Evolutionary conservation across 2,329 filamentous ascomycete species (phyloP), one percentile per base, ranked within the genome.

Genomic region (Domatiomyces catenatus): DNA sequence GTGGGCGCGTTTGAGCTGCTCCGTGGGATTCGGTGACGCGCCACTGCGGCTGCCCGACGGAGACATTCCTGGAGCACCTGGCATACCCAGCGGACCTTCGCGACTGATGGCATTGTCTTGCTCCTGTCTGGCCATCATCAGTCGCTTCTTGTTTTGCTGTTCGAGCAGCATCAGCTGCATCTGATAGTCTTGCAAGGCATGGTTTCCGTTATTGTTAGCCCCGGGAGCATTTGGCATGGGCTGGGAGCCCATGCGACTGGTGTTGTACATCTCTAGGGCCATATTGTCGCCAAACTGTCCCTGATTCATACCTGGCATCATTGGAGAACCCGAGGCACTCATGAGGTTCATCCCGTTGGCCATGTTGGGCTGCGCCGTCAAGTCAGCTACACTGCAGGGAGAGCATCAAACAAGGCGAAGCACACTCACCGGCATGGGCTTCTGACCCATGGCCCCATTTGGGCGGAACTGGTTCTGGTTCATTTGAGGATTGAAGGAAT

Each of bases 391-490:
- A 63, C 63, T 89, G 84, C 84, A 26, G 81, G 69, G 84, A 80
- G 65, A 94, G 77, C 68, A 81, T 85, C 69, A 86, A 81, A 65
- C 5, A 6, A 39, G 1, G 10, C 32, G 32, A 5, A 15, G 32
- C 24, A 85, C 81, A 75, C 94, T 94, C 66, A 86, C 82, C 68
- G 87, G 82, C 67, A 94, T 84, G 62, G 83, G 83, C 73, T 93
- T 93, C 72, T 90, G 58, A 18, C 26, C 20, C 56, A 60, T 60
- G n/a, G 46, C 55, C 12, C 55, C 56, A 28, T 60, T 60, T 44
- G 54, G 58, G 42, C 54, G 50, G 48, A 60, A 60, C 42, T 83
- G 77, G 64, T 77, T 75, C 63, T 80, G 84, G 71, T 94, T 77
- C 65, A 75, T 75, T 64, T 74, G 75, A 62, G 83, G 79, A 67